Conservation (phyloP, 2,329 filamentous ascomycete genomes). For the Epichloe glyceriae region DNA sequence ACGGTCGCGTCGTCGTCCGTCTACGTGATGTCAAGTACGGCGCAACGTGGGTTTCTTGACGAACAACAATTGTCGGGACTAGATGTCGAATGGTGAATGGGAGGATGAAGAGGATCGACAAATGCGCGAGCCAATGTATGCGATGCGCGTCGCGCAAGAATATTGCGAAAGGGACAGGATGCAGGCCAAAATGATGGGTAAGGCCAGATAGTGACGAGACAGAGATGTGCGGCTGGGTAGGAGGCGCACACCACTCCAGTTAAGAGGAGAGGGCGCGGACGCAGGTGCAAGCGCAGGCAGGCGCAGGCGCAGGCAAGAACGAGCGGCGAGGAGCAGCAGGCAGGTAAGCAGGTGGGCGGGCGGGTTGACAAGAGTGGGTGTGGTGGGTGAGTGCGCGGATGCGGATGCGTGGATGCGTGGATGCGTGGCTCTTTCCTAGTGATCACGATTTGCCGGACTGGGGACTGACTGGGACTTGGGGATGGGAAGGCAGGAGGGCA, state of each 20-base stretch:
- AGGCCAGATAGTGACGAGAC: neutral
- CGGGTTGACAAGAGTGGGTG: neutral
- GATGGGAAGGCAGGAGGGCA: neutral
- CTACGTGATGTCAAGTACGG: neutral
- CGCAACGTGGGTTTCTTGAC: neutral
- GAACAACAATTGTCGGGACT: neutral
- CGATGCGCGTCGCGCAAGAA: neutral
- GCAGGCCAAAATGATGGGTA: neutral
- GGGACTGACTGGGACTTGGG: no score
- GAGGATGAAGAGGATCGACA: no score
- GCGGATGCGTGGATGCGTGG: neutral
- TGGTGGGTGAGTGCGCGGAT: neutral
- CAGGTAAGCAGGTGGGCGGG: neutral
- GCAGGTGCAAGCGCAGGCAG: conserved; percentile 7
- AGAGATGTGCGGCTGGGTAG: conserved; percentile 2
- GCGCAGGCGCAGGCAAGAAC: conserved; percentile 7
- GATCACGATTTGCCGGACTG: neutral
- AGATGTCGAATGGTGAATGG: neutral
- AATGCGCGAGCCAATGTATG: neutral
- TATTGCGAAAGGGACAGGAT: neutral
- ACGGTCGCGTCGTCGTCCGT: neutral
- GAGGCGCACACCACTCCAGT: conserved; percentile 3
- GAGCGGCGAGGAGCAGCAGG: neutral
- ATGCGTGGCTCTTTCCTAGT: conserved; percentile 4
- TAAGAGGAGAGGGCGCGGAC: conserved; percentile 4